phyloP scores from a whole-genome alignment of 208 protist species.

The Trypanosoma conorhini region DNA sequence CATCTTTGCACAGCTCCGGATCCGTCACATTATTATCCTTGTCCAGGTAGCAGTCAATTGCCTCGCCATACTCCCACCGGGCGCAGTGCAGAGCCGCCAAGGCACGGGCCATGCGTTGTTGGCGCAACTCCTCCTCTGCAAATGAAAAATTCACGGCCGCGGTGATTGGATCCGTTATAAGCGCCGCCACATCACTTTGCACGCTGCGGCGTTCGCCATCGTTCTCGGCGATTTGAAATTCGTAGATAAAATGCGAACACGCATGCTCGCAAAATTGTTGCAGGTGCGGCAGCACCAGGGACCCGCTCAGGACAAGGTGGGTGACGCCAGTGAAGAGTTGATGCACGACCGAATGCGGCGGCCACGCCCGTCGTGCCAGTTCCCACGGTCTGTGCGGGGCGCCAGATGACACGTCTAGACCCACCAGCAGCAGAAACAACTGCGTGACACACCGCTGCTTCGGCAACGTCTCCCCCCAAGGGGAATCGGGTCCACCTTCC shows the following conservation, averaged over 20 bases:
- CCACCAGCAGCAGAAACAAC: conserved; percentile 20
- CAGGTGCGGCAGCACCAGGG: conserved; percentile 9
- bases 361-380: conserved; percentile 46
- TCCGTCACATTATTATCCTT: conserved; percentile 46
- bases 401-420: conserved; percentile 10
- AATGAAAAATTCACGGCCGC: conserved; percentile 26
- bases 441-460: conserved; percentile 6
- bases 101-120: conserved; percentile 58
- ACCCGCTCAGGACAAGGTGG: conserved; percentile 24
- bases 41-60: conserved; percentile 69
- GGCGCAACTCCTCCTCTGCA: conserved; percentile 42
- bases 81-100: conserved; percentile 51
- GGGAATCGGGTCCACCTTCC: conserved; percentile 38
- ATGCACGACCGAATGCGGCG: conserved; percentile 46
- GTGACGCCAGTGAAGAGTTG: conserved; percentile 30
- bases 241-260: conserved; percentile 48
- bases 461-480: conserved; percentile 31
- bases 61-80: conserved; percentile 47
- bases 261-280: conserved; percentile 37
- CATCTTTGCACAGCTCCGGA: conserved; percentile 38
- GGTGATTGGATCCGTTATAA: conserved; percentile 34
- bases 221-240: conserved; percentile 49
- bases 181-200: conserved; percentile 41
- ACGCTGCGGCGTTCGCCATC: conserved; percentile 30
- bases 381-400: conserved; percentile 29